Evolutionary conservation across 352 stramenopile genomes (phyloP), one percentile per base, ranked within the genome.

Genomic region (Pythium brassicae): DNA sequence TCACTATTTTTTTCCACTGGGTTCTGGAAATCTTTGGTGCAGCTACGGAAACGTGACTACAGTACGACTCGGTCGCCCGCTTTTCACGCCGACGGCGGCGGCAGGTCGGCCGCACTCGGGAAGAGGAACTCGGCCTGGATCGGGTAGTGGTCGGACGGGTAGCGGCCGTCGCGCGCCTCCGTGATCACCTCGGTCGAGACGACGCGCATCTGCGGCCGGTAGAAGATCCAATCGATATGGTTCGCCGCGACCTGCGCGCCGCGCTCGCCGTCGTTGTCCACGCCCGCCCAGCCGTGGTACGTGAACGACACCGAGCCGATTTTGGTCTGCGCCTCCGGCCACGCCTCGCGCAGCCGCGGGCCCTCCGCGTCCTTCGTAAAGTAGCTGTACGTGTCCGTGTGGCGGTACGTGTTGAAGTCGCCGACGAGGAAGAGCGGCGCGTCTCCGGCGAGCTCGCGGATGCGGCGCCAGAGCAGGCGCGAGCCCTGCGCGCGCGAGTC

Each of bases 171-270:
- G 53, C 81, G 81, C 46, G 81, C 63, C 59, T 95, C 85, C 1
- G 83, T 93, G 55, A 95, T 90, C 26, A 95, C 83, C 58, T 93
- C 76, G 8, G 81, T 89, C 27, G 72, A 66, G 4, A 93, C 55
- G 45, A 95, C 85, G 20, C 63, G 76, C 79, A 93, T 90, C 39
- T 78, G 53, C 40, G 85, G 85, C 9, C 83, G 83, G 57, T 83
- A 93, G 55, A 94, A 90, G 63, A 95, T 92, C 85, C 85, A 95
- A 60, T 95, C 85, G 59, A 95, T 95, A 66, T 95, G 85, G 67
- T 92, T 91, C 27, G 80, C 77, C 15, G 78, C 85, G 6, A 71
- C 69, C 42, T 86, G 70, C 7, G 81, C 74, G 34, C 59, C 75
- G 37, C 82, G 79, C 57, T 92, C 82, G 51, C 77, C 78, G 55